A percentile compares a stretch with the other conserved stretches of the same genome.
These are phyloP conservation scores for barrel medic (Medicago truncatula) DNA, from an alignment of 306 rosid genomes.

Conservation along the genomic window MtrunA17r5.0-ANR NC_053047.1:11702501-11703000, in stretches of 20 bases:
- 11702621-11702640: no score
- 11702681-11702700: background rate
- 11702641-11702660: no score
- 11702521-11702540: no score
- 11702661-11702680: no score
- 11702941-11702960: conserved; percentile 37
- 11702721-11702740: background rate
- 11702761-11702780: background rate
- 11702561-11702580: no score
- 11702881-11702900: conserved; percentile 14
- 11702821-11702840: background rate
- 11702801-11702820: background rate
- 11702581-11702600: no score
- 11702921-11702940: conserved; percentile 5
- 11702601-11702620: no score
- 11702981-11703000: background rate
- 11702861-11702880: background rate
- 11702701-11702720: background rate
- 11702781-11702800: background rate
- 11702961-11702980: conserved; percentile 11
- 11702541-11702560: no score
- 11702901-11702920: conserved; percentile 27
- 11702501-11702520: no score
- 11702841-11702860: conserved; percentile 2
- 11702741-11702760: background rate